Base-by-base conservation (phyloP, 2,329 filamentous ascomycete species). In the Blumeria graminis region DNA sequence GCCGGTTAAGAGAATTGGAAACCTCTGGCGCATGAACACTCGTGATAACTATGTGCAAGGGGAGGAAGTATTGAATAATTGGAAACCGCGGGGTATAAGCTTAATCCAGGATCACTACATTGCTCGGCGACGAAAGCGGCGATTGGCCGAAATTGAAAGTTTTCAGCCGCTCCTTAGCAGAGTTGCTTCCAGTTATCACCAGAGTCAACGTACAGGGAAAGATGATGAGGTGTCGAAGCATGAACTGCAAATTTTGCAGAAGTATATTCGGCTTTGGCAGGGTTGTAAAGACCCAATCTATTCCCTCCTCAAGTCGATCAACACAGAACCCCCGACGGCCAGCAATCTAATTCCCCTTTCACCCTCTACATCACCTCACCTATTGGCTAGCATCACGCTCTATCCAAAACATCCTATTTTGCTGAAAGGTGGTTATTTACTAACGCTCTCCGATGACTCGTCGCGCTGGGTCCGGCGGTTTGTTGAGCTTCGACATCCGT, bases 21-120 rank as follows among this genome's bases (percentile, higher is more conserved):
- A 98, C 66, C 74, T 98, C 11, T 98, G 92, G 92, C 80, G 92
- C 56, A 87, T 96, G 80, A 93, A 88, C 68, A 96, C 89, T 14
- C 82, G 86, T 58, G 84, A 94, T 64, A 87, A 94, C 67, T 96
- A 95, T 65, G 86, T 98, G 63, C 95, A 94, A 68, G 92, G 92
- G 56, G 89, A 98, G 69, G 92, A 98, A 68, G 76, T 82, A 53
- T 73, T 98, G 41, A 80, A 75, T 1, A 80, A 81, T 57, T 98
- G 92, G 92, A 80, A 82, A 7, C 90, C 92, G 1, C 78, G 92
- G 45, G 88, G 92, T 38, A 85, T 96, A 2, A 93, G 87, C 0
- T 71, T 98, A 0, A 82, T 98, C n/a, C 80, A 81, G 57, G 92
- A 98, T 68, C 94, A 83, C 64, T 82, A 95, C 56, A 70, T 75